Base-by-base conservation (phyloP, 2,329 filamentous ascomycete species). In the Raffaelea ambrosiae region DNA sequence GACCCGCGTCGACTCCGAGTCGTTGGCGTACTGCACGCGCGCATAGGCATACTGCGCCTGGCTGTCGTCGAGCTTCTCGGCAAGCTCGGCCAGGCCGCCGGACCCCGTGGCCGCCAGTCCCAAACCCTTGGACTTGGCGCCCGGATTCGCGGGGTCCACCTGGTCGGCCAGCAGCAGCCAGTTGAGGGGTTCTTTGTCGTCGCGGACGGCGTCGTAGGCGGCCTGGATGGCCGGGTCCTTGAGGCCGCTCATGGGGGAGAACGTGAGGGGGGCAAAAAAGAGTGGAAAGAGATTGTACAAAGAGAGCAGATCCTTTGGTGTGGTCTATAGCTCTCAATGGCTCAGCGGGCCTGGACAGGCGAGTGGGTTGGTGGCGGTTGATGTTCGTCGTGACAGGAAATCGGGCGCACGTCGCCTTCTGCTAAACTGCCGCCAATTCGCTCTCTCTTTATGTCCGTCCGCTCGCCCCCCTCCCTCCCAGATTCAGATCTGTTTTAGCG, bases 11-110 rank as follows among this genome's bases (percentile, higher is more conserved):
- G 73, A 79, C 69, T 86, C 83, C 54, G 77, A 77, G 63, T 86
- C 82, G 67, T 85, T 86, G 60, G 81, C 81, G 63, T 86, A 79
- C 68, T 84, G 79, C 61, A 83, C 68, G 26, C 79, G 76, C 56
- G 70, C 76, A 66, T 84, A 84, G 48, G 71, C 81, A 67, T 84
- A 85, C 62, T 82, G 77, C 48, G 81, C 81, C 64, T 82, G 72
- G 33, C 60, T 58, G 58, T 79, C 71, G 61, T 81, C 79, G 11
- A 86, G 68, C 53, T 69, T 64, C 29, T 58, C 58, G n/a, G 70
- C 67, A 52, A 85, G 69, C 66, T 84, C 81, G 9, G 64, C 50
- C 13, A 85, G 67, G 13, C 80, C 81, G 45, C 82, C 82, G 3
- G 63, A 71, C 47, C 82, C 83, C 23, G 78, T 83, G 49, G 64